A percentile compares a stretch with the other conserved stretches of the same genome.
These are phyloP conservation scores for Sordariomycetes sp. DNA, from an alignment of 2,329 filamentous ascomycete species.

Conservation along the genomic window DNA sequence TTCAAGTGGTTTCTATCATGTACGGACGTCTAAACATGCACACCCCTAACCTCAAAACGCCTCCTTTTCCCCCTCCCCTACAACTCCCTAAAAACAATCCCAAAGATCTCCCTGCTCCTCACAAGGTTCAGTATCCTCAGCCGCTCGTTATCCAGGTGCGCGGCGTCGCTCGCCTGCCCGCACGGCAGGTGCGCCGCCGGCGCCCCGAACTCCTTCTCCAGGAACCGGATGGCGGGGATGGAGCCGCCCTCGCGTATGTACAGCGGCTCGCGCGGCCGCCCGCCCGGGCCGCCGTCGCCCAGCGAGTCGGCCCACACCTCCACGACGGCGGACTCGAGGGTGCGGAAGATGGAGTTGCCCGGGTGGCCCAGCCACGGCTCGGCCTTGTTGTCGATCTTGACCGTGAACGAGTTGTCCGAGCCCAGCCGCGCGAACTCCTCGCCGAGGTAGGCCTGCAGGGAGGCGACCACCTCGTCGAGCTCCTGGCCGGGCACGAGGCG, in stretches of 20 bases:
- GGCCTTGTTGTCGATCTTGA: conserved; percentile 84
- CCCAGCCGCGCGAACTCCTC: conserved; percentile 63
- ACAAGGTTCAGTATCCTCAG: conserved; percentile 77
- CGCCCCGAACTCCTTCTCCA: conserved; percentile 88
- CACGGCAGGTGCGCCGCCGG: conserved; percentile 89
- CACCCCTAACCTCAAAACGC: not conserved
- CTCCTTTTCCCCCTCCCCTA: not conserved
- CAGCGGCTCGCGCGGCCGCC: conserved; percentile 52
- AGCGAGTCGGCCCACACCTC: conserved; percentile 63
- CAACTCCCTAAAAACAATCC: conserved; percentile 57
- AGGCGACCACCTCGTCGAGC: conserved; percentile 61
- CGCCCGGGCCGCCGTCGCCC: conserved; percentile 17
- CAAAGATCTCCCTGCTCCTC: conserved; percentile 88
- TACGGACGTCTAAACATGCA: not conserved
- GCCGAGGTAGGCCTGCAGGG: conserved; percentile 56
- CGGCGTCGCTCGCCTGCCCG: conserved; percentile 86
- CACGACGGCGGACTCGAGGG: conserved; percentile 74
- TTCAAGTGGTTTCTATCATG: no score
- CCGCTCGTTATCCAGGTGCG: conserved; percentile 93
- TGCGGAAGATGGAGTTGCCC: conserved; percentile 81
- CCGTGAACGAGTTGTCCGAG: conserved; percentile 68
- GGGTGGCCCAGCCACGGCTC: conserved; percentile 95
- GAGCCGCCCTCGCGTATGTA: conserved; percentile 95
- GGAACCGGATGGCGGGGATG: conserved; percentile 85
- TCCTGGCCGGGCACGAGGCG: conserved; percentile 91